A percentile compares a stretch with the other conserved stretches of the same genome.
phyloP scores from a whole-genome alignment of 176 grass and related monocot genomes.

The Luzula sylvatica region DNA sequence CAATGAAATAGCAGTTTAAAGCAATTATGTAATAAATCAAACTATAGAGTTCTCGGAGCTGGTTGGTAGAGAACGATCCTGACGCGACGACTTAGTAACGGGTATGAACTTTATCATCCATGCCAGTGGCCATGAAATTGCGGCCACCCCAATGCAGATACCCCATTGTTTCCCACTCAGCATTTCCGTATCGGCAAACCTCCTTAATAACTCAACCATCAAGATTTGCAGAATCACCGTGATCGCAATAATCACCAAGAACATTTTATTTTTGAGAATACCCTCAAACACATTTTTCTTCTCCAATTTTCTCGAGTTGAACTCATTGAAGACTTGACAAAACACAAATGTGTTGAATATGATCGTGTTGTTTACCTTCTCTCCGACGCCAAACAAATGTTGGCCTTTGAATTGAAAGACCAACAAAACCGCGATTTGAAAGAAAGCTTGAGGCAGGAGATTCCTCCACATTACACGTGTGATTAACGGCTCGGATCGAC shows the following conservation, averaged over 20 bases:
- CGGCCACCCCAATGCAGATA: slow-evolving; percentile 48
- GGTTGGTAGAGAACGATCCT: not conserved
- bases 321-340: slow-evolving; percentile 94
- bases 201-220: slow-evolving; percentile 81
- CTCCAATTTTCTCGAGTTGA: slow-evolving; percentile 72
- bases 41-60: too few relatives aligned
- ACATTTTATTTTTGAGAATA: slow-evolving; percentile 53
- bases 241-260: slow-evolving; percentile 50
- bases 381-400: slow-evolving; percentile 9
- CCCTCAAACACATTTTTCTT: slow-evolving; percentile 67
- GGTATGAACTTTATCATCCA: slow-evolving; percentile 67
- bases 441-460: slow-evolving; percentile 39
- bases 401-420: slow-evolving; percentile 44
- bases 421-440: slow-evolving; percentile 48
- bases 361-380: slow-evolving; percentile 58
- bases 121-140: slow-evolving; percentile 67
- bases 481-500: slow-evolving; percentile 60
- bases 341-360: slow-evolving; percentile 92
- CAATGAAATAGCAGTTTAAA: too few relatives aligned
- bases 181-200: slow-evolving; percentile 71
- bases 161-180: slow-evolving; percentile 56
- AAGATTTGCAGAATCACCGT: slow-evolving; percentile 53
- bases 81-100: slow-evolving; percentile 20
- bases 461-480: slow-evolving; percentile 92
- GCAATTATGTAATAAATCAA: too few relatives aligned